phyloP scores from a whole-genome alignment of 2,329 filamentous ascomycete species.

The Calonectria montana region DNA sequence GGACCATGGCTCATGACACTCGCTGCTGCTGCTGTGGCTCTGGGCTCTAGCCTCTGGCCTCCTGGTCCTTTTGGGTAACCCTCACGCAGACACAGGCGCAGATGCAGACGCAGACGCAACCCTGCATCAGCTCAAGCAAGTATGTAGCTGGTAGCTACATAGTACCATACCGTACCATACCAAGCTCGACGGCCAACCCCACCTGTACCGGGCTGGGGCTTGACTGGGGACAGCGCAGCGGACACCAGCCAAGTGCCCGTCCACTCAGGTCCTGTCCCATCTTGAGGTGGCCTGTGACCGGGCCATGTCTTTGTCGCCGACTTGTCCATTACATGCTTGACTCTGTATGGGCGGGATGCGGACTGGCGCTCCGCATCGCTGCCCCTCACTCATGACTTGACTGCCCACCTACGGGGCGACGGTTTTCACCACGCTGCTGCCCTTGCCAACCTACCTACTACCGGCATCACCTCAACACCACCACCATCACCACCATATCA shows the following conservation, averaged over 20 bases:
- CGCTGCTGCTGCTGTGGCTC: constrained; percentile 4
- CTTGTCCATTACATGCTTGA: constrained; percentile 4
- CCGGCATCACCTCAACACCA: constrained; percentile 22
- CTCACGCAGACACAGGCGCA: neutral
- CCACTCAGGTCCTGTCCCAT: neutral
- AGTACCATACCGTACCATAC: neutral
- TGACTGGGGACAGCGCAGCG: constrained; percentile 2
- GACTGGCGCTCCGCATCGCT: constrained; percentile 23
- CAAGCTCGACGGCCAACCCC: constrained; percentile 17
- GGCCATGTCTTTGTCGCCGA: constrained; percentile 24
- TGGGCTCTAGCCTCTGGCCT: constrained; percentile 2
- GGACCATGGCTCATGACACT: constrained; percentile 3
- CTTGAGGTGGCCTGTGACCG: neutral
- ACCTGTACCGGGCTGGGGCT: constrained; percentile 15
- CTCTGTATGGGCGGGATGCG: constrained; percentile 1
- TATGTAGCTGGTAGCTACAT: constrained; percentile 5
- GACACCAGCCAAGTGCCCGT: neutral
- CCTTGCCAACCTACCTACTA: constrained; percentile 8
- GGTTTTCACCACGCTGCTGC: constrained; percentile 35
- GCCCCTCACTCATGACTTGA: constrained; percentile 43
- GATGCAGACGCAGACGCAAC: constrained; percentile 11
- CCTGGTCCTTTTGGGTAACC: neutral
- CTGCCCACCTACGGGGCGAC: constrained; percentile 39
- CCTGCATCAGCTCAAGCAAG: constrained; percentile 14
- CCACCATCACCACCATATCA: constrained; percentile 21